phyloP scores from a whole-genome alignment of 495 filamentous ascomycete genomes.

The Penicillium bovifimosum region DNA sequence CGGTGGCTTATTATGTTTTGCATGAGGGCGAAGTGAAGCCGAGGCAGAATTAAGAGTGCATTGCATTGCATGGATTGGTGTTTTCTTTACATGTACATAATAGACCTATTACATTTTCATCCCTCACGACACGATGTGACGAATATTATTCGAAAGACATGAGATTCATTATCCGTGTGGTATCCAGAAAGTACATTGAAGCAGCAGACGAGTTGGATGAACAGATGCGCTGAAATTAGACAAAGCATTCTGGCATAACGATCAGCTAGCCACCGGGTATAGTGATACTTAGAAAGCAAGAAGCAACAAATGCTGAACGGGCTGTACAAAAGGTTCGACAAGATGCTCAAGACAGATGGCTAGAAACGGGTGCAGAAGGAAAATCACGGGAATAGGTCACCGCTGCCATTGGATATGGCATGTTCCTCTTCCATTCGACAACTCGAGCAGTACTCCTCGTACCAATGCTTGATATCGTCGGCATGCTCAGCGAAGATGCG shows the following conservation, averaged over 20 bases:
- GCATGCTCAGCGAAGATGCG: conserved; percentile 36
- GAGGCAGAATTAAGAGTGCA: conserved; percentile 69
- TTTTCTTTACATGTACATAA: conserved; percentile 1
- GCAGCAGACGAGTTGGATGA: background rate
- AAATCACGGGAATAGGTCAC: conserved; percentile 17
- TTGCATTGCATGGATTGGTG: background rate
- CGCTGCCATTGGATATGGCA: conserved; percentile 13
- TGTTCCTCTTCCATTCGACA: conserved; percentile 56
- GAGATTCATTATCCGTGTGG: conserved; percentile 2
- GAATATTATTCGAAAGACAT: conserved; percentile 12
- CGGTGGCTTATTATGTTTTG: conserved; percentile 89
- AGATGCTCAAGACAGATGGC: background rate
- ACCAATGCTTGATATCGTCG: conserved; percentile 55
- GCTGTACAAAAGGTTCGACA: conserved; percentile 2
- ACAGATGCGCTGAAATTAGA: conserved; percentile 13
- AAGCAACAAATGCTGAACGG: conserved; percentile 10
- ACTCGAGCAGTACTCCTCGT: conserved; percentile 68
- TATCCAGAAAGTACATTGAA: background rate
- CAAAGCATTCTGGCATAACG: conserved; percentile 2
- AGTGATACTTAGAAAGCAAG: conserved; percentile 16
- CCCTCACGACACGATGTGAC: background rate
- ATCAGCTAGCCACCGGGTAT: conserved; percentile 29
- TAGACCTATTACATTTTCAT: background rate
- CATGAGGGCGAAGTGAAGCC: conserved; percentile 96
- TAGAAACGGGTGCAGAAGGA: conserved; percentile 2